Evolutionary conservation across 2,329 filamentous ascomycete genomes (phyloP).

Genomic region (Ceratocystis diversiconidia): DNA sequence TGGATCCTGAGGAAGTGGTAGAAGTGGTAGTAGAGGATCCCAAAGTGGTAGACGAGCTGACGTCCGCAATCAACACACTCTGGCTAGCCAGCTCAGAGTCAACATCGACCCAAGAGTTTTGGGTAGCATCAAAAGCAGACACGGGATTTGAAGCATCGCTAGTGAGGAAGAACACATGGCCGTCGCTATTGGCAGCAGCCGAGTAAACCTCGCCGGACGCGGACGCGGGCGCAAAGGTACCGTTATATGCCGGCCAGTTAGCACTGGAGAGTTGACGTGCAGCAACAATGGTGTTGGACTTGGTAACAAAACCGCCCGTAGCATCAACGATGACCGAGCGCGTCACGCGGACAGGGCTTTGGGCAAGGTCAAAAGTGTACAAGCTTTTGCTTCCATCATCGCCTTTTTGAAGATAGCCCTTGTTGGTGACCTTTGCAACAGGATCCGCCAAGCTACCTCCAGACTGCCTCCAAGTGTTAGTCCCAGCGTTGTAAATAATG

Average conservation of each 20-base stretch:
- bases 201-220: constrained; percentile 53
- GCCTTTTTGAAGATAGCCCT: constrained; percentile 52
- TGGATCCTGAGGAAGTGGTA: constrained; percentile 22
- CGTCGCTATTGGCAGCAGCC: constrained; percentile 51
- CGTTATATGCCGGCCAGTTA: constrained; percentile 69
- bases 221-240: constrained; percentile 49
- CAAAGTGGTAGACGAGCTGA: constrained; percentile 24
- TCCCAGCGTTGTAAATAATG: constrained; percentile 53
- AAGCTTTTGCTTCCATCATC: constrained; percentile 66
- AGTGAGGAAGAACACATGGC: constrained; percentile 64
- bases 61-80: constrained; percentile 25
- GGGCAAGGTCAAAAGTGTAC: constrained; percentile 61
- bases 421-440: constrained; percentile 44
- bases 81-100: constrained; percentile 44
- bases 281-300: constrained; percentile 30
- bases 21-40: constrained; percentile 23
- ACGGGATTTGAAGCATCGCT: constrained; percentile 54
- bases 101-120: constrained; percentile 68
- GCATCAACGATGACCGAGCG: constrained; percentile 52
- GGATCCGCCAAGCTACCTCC: constrained; percentile 48
- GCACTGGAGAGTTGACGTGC: constrained; percentile 36
- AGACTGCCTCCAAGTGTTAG: constrained; percentile 50
- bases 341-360: constrained; percentile 60
- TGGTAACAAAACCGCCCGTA: constrained; percentile 39
- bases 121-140: constrained; percentile 59